Evolutionary conservation across 331 rosid species (phyloP), one percentile per base, ranked within the genome.

Genomic region (Pyrus hybrid): DNA sequence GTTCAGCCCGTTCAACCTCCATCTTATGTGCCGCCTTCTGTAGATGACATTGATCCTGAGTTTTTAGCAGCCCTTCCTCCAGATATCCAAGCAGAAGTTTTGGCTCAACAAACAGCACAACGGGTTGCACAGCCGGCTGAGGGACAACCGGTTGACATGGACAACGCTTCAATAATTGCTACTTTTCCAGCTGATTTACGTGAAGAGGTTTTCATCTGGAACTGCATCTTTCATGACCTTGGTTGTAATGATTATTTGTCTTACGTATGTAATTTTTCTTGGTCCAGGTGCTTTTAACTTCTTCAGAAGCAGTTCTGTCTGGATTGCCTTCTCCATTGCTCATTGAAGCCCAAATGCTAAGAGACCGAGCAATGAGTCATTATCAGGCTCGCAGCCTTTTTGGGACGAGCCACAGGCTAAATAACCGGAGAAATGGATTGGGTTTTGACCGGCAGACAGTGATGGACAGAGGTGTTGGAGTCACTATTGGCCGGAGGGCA

Each of bases 41-140:
- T 83, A 0, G 97, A 92, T 14, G 98, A 95, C 84, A 95, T 95
- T 87, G 99, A 95, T 79, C 99, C 99, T 1, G 99, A 95, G 80
- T 95, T 95, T 74, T 86, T 95, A 86, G 99, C 99, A 64, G 99
- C 99, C 75, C 99, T 95, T 89, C 99, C 99, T 75, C 99, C 91
- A 54, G 98, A 91, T 78, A 92, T 95, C 72, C 99, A 92, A 80
- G 97, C 93, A 70, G 99, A 95, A 85, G 98, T 95, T 77, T 86
- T 95, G 90, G 96, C 93, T 77, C 99, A 95, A 80, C 99, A 95
- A 82, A 88, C 94, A 80, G 97, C 96, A 63, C 99, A 95, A 79
- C 88, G 98, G 85, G 90, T 88, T 80, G 87, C 90, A 65, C 99
- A 87, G 43, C 97, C 84, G 87, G 97, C 96, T 68, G 99, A 95